Percentiles rank a stretch among this genome's conserved stretches.
phyloP scores from a whole-genome alignment of 139 green algal species.

The Chlorella vulgaris region DNA sequence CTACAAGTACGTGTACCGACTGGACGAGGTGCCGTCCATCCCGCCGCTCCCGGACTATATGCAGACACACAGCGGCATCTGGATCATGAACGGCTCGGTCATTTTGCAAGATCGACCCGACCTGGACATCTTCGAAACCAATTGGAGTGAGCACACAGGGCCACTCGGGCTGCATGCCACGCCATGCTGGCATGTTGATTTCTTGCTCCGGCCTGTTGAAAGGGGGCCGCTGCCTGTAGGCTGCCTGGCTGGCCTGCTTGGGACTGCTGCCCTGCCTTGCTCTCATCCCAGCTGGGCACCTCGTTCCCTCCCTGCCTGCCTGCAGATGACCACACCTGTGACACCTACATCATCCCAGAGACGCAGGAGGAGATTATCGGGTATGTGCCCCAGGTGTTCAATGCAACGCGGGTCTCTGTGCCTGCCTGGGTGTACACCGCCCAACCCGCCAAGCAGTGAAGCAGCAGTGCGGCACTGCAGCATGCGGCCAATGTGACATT shows the following conservation, averaged over 20 bases:
- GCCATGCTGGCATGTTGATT: too few relatives aligned
- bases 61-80: neutral
- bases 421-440: neutral
- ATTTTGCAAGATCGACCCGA: neutral
- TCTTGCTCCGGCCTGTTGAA: too few relatives aligned
- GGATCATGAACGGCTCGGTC: neutral
- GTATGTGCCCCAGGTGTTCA: constrained; percentile 13
- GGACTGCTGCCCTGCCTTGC: too few relatives aligned
- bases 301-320: too few relatives aligned
- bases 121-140: neutral
- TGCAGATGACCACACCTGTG: neutral
- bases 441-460: neutral
- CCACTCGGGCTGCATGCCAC: neutral
- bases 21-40: neutral
- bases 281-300: too few relatives aligned
- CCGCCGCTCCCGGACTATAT: neutral
- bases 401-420: constrained; percentile 3
- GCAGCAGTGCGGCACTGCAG: neutral
- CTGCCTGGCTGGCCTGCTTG: too few relatives aligned
- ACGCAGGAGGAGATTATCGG: neutral
- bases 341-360: neutral
- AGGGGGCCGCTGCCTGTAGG: neutral
- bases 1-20: constrained; percentile 16
- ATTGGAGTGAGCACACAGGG: neutral
- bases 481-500: neutral